Evolutionary conservation across 139 green algal genomes (phyloP).

Genomic region (Parachlorella kessleri): DNA sequence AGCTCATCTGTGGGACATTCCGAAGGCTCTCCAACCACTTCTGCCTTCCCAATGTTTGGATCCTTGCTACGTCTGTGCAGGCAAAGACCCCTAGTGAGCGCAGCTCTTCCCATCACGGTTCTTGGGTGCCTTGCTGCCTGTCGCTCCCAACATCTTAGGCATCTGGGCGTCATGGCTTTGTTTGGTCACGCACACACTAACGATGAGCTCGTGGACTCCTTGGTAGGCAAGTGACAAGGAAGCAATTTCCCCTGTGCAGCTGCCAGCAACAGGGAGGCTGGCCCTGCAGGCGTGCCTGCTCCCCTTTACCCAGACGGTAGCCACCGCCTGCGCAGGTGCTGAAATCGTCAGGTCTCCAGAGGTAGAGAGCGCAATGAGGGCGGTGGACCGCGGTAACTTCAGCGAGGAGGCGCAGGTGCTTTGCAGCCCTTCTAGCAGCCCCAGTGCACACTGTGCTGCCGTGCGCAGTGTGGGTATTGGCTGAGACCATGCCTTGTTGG

Average conservation of each 20-base stretch:
- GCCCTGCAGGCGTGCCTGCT: neutral
- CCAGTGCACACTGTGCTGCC: neutral
- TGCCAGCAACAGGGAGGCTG: neutral
- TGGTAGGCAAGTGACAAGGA: neutral
- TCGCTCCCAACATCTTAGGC: too few species aligned
- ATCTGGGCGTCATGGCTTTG: neutral
- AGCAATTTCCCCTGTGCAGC: neutral
- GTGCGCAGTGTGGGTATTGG: too few species aligned
- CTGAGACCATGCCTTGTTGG: neutral
- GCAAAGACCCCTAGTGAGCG: too few species aligned
- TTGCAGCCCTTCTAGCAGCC: neutral
- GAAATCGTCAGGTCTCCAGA: slow-evolving; percentile 8
- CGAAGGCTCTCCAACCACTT: too few species aligned
- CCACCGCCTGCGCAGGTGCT: neutral
- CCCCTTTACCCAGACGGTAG: neutral
- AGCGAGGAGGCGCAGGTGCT: neutral
- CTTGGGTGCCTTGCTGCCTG: neutral
- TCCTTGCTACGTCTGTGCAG: too few species aligned
- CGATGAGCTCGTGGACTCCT: neutral
- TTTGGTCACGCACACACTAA: neutral
- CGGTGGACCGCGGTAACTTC: slow-evolving; percentile 14
- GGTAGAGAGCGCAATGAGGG: slow-evolving; percentile 10
- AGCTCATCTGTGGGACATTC: too few species aligned
- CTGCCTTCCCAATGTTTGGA: too few species aligned
- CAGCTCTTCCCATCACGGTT: neutral